A percentile compares a stretch with the other conserved stretches of the same genome.
Evolutionary conservation across 352 stramenopile species (phyloP).

Genomic region (Pythium dissotocum): DNA sequence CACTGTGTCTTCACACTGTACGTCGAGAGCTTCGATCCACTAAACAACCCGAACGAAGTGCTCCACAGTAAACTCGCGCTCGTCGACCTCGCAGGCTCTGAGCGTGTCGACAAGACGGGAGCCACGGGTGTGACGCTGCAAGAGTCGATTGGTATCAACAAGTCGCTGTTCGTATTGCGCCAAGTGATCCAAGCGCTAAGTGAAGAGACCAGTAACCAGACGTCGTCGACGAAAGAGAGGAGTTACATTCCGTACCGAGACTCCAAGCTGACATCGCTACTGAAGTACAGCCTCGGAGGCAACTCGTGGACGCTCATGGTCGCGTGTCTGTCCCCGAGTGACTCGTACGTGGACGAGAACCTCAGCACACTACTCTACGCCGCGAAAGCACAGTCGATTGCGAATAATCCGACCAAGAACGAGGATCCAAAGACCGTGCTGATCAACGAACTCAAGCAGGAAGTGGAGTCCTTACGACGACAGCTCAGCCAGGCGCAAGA

Average conservation of each 20-base stretch:
- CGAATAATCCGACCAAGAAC: conserved; percentile 51
- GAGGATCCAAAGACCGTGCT: conserved; percentile 47
- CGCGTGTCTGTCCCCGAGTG: conserved; percentile 58
- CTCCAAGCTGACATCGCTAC: conserved; percentile 62
- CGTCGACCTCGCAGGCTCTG: conserved; percentile 64
- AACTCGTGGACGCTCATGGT: conserved; percentile 74
- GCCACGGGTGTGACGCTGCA: conserved; percentile 52
- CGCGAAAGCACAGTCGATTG: conserved; percentile 50
- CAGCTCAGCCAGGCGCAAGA: conserved; percentile 44
- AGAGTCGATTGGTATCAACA: conserved; percentile 67
- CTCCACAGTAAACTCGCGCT: conserved; percentile 55
- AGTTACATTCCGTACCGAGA: conserved; percentile 62
- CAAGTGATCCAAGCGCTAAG: conserved; percentile 61
- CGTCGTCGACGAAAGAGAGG: conserved; percentile 10
- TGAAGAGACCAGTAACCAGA: conserved; percentile 30
- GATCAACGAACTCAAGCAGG: conserved; percentile 46
- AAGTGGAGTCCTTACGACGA: conserved; percentile 30
- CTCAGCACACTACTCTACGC: conserved; percentile 70
- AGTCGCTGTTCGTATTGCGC: conserved; percentile 58
- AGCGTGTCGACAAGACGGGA: conserved; percentile 60
- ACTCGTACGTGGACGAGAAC: conserved; percentile 57
- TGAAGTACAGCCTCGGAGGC: conserved; percentile 62
- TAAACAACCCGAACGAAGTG: conserved; percentile 35
- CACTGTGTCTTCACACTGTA: conserved; percentile 63
- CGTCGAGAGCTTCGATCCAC: conserved; percentile 46